phyloP scores from a whole-genome alignment of 2,329 filamentous ascomycete genomes.

The Aspergillus luchuensis region DNA sequence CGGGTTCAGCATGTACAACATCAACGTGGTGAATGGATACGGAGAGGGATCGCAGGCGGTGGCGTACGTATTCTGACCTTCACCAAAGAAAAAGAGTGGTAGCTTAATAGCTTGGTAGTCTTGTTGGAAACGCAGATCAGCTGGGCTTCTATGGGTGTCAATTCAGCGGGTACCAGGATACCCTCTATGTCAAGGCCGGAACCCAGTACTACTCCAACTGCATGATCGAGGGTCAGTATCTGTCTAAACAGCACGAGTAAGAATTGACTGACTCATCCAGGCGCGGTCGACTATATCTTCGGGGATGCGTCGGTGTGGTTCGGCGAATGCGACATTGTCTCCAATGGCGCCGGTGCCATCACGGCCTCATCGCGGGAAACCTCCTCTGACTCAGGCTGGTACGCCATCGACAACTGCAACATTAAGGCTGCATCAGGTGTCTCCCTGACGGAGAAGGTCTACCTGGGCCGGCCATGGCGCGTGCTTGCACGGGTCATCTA shows the following conservation, averaged over 20 bases:
- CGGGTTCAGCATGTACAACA: slow-evolving; percentile 38
- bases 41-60: slow-evolving; percentile 39
- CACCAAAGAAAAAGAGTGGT: too few relatives aligned
- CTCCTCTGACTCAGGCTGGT: slow-evolving; percentile 31
- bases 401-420: slow-evolving; percentile 34
- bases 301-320: slow-evolving; percentile 35
- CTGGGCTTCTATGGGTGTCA: slow-evolving; percentile 40
- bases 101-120: slow-evolving; percentile 7
- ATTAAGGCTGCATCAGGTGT: slow-evolving; percentile 24
- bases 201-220: slow-evolving; percentile 39
- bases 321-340: slow-evolving; percentile 36
- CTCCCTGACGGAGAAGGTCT: slow-evolving; percentile 27
- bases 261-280: slow-evolving; percentile 12
- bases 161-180: slow-evolving; percentile 41
- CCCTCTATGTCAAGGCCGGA: slow-evolving; percentile 37
- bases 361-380: slow-evolving; percentile 35
- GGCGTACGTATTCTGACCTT: slow-evolving; percentile 22
- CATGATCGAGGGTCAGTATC: slow-evolving; percentile 30
- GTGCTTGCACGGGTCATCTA: slow-evolving; percentile 39
- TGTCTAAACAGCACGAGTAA: neutral
- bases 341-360: slow-evolving; percentile 35
- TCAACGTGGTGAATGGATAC: slow-evolving; percentile 40
- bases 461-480: slow-evolving; percentile 39
- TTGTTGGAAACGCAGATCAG: slow-evolving; percentile 32
- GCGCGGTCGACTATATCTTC: slow-evolving; percentile 41